Percentiles rank a stretch among this genome's conserved stretches.
Evolutionary conservation across 2,329 filamentous ascomycete genomes (phyloP).

Genomic region (Xylariaceae sp.): DNA sequence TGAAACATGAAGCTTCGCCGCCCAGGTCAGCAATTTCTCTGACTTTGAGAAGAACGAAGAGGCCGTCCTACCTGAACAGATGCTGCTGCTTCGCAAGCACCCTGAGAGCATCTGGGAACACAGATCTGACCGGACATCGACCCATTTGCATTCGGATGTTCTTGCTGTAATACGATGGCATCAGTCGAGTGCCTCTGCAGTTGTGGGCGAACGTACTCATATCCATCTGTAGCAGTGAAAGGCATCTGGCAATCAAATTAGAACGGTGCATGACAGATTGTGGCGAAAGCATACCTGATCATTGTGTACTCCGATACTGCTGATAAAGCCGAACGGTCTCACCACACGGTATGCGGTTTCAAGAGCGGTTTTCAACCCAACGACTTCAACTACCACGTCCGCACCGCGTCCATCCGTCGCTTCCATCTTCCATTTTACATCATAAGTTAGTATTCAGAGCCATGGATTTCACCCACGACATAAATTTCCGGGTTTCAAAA

Average conservation of each 20-base stretch:
- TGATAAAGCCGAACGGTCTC: conserved; percentile 68
- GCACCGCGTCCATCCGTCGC: conserved; percentile 77
- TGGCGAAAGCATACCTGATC: conserved; percentile 51
- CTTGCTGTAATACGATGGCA: conserved; percentile 46
- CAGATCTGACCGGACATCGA: conserved; percentile 67
- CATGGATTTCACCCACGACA: no score
- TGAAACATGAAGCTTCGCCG: conserved; percentile 65
- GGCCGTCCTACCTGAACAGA: conserved; percentile 55
- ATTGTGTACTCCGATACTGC: conserved; percentile 74
- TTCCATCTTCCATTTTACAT: conserved; percentile 42
- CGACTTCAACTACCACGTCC: conserved; percentile 78
- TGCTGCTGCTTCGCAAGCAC: conserved; percentile 64
- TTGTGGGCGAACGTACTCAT: conserved; percentile 38
- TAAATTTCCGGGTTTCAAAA: no score
- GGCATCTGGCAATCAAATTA: conserved; percentile 50
- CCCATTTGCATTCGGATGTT: conserved; percentile 74
- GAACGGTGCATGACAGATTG: background rate
- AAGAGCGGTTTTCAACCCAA: conserved; percentile 65
- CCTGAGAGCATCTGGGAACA: conserved; percentile 62
- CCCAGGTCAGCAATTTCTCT: conserved; percentile 10
- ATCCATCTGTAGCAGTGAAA: conserved; percentile 62
- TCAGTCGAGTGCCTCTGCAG: background rate
- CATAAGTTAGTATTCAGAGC: no score
- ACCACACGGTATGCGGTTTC: conserved; percentile 68
- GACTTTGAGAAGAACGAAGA: background rate